A percentile compares a stretch with the other conserved stretches of the same genome.
Conservation (phyloP, 148 eudicot genomes). For the Dianthus caryophyllus region DNA sequence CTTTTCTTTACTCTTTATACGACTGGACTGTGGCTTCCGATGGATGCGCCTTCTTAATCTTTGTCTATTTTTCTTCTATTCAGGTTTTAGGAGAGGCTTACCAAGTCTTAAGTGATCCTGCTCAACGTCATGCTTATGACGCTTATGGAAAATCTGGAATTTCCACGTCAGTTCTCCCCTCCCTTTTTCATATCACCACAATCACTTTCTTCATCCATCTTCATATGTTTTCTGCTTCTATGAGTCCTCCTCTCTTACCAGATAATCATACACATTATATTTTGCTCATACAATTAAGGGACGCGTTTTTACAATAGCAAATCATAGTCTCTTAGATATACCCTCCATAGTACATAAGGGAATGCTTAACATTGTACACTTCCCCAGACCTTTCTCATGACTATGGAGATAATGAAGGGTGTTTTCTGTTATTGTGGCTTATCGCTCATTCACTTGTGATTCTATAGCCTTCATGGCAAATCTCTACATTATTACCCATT, state of each 20-base stretch:
- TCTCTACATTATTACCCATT: neutral
- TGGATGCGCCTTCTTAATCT: too few relatives aligned
- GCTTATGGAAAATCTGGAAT: conserved; percentile 90
- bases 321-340: neutral
- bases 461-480: conserved; percentile 4
- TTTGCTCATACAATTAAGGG: neutral
- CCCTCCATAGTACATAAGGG: neutral
- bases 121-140: conserved; percentile 90
- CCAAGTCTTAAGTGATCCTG: conserved; percentile 91
- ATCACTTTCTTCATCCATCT: conserved; percentile 7
- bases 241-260: neutral
- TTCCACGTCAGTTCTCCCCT: conserved; percentile 62
- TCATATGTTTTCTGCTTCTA: conserved; percentile 1
- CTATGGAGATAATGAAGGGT: neutral
- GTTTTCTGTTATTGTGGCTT: neutral
- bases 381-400: neutral
- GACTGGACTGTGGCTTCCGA: too few relatives aligned
- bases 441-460: neutral
- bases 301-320: neutral
- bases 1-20: too few relatives aligned
- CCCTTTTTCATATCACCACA: neutral
- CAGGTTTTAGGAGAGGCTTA: conserved; percentile 97
- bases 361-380: neutral
- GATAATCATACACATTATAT: neutral
- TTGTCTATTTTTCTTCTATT: conserved; percentile 7